Conservation (phyloP, 495 filamentous ascomycete species). For the Podospora bellae-mahoneyi region DNA sequence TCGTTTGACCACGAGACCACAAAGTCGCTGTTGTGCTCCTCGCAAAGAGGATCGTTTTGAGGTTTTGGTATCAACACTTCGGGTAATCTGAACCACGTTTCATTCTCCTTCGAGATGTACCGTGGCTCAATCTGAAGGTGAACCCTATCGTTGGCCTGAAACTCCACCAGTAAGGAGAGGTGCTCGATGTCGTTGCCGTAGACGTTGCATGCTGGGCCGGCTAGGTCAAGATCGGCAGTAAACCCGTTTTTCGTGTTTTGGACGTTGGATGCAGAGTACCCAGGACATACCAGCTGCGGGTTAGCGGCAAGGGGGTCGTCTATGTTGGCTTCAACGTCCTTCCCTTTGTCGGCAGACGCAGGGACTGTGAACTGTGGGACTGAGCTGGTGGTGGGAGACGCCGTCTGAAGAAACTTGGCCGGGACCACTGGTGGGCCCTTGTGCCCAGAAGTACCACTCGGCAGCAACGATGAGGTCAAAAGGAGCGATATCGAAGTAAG, state of each 20-base stretch:
- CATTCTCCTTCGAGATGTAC: constrained; percentile 59
- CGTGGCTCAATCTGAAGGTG: constrained; percentile 76
- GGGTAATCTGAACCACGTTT: constrained; percentile 64
- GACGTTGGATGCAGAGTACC: constrained; percentile 67
- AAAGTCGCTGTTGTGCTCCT: constrained; percentile 44
- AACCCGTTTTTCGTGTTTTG: constrained; percentile 45
- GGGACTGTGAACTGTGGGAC: constrained; percentile 45
- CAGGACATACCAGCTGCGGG: constrained; percentile 70
- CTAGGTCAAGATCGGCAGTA: constrained; percentile 62
- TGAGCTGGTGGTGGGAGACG: neutral
- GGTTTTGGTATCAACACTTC: constrained; percentile 61
- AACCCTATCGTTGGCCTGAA: constrained; percentile 65
- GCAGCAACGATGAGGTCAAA: constrained; percentile 17
- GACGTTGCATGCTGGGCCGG: constrained; percentile 64
- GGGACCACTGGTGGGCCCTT: neutral
- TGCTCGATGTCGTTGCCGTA: constrained; percentile 68
- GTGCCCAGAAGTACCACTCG: neutral
- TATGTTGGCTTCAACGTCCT: constrained; percentile 64
- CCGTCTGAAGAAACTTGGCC: neutral
- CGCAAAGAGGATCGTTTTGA: constrained; percentile 37
- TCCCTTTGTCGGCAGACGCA: constrained; percentile 53
- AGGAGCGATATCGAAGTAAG: constrained; percentile 21
- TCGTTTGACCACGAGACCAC: constrained; percentile 59
- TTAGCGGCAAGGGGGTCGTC: constrained; percentile 67
- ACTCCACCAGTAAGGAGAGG: constrained; percentile 66